Evolutionary conservation across 1,284 basidiomycete species (phyloP).

Genomic region (Puccinia novopanici): DNA sequence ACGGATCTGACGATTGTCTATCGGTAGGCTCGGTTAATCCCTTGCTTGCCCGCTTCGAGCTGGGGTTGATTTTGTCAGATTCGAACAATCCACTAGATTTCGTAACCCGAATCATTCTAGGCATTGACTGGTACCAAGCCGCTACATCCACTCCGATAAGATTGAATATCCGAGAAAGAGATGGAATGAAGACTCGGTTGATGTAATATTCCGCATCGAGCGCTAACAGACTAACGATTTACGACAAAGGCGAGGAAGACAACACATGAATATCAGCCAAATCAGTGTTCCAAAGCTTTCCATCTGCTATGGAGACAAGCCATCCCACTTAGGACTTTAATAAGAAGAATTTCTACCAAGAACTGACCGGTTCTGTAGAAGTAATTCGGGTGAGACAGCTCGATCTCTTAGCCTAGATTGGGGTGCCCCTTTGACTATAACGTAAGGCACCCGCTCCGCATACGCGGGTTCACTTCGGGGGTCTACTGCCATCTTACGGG

Average conservation of each 20-base stretch:
- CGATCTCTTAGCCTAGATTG: slow-evolving; percentile 75
- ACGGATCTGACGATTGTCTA: background rate
- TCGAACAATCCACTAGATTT: slow-evolving; percentile 44
- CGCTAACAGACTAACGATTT: slow-evolving; percentile 64
- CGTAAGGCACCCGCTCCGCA: slow-evolving; percentile 88
- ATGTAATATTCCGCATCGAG: slow-evolving; percentile 92
- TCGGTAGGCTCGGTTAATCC: slow-evolving; percentile 37
- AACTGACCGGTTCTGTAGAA: slow-evolving; percentile 71
- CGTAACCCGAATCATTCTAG: slow-evolving; percentile 61
- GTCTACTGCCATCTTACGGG: slow-evolving; percentile 73
- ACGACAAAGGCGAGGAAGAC: background rate
- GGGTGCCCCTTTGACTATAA: slow-evolving; percentile 73
- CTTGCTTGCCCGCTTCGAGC: background rate
- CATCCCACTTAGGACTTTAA: background rate
- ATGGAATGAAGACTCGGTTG: slow-evolving; percentile 79
- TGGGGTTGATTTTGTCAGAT: slow-evolving; percentile 27
- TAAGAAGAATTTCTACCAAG: slow-evolving; percentile 43
- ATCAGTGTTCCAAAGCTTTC: background rate
- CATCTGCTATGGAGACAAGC: background rate
- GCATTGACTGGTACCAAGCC: slow-evolving; percentile 87
- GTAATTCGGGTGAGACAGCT: slow-evolving; percentile 75
- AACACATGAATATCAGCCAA: background rate
- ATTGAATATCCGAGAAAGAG: slow-evolving; percentile 85
- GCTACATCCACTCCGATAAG: slow-evolving; percentile 85
- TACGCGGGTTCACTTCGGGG: slow-evolving; percentile 83